Conservation (phyloP, 306 rosid species). For the Rosa persica region DNA sequence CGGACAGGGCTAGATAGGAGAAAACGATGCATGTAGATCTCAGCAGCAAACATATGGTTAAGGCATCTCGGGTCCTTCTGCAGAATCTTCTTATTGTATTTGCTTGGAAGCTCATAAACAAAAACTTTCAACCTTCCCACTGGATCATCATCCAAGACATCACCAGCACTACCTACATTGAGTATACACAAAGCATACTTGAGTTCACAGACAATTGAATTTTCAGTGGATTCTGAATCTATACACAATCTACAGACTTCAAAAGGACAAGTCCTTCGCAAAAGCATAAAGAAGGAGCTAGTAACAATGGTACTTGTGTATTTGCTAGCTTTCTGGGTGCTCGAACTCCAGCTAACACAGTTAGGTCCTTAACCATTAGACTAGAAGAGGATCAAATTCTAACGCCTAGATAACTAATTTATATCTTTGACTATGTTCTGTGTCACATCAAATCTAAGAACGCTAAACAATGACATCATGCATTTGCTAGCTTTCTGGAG, state of each 20-base stretch:
- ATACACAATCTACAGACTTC: background rate
- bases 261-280: no score
- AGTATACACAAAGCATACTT: constrained; percentile 21
- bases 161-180: constrained; percentile 93
- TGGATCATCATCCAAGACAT: constrained; percentile 95
- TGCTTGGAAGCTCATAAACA: constrained; percentile 98
- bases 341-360: background rate
- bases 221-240: background rate
- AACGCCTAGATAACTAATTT: background rate
- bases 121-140: constrained; percentile 98
- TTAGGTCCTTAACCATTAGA: background rate
- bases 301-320: background rate
- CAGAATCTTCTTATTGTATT: constrained; percentile 92
- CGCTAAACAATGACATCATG: background rate
- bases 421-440: background rate
- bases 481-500: background rate
- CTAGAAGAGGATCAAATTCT: background rate
- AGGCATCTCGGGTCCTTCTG: constrained; percentile 97
- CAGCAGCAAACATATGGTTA: constrained; percentile 98
- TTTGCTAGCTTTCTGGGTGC: background rate
- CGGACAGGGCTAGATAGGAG: constrained; percentile 91
- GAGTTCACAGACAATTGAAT: background rate
- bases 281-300: background rate
- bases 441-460: background rate
- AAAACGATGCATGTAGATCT: constrained; percentile 96